These are phyloP conservation scores for Collariella sp. DNA, from an alignment of 495 filamentous ascomycete genomes.

Conservation along the genomic window DNA sequence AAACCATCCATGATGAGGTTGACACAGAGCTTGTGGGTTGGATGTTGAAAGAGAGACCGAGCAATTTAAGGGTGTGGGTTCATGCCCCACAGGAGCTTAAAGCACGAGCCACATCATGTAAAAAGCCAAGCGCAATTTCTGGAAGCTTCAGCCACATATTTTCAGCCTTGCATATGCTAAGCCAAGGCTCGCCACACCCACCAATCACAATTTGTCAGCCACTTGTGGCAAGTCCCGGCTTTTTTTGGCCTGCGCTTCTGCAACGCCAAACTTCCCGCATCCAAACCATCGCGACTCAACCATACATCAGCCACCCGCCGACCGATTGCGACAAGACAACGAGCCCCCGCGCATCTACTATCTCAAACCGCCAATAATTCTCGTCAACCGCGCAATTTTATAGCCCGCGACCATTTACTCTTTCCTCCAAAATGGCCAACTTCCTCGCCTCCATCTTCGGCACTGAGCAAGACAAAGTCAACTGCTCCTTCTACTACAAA, in stretches of 20 bases:
- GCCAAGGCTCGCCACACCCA: neutral
- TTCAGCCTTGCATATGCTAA: neutral
- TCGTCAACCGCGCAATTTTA: neutral
- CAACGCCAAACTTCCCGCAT: neutral
- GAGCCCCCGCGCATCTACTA: no score
- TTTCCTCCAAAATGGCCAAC: slow-evolving; percentile 57
- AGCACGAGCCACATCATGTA: no score
- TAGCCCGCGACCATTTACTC: neutral
- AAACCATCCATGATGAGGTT: no score
- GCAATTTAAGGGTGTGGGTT: no score
- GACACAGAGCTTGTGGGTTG: no score
- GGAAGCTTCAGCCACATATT: slow-evolving; percentile 18
- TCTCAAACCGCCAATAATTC: no score
- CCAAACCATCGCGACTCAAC: neutral
- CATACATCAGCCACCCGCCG: neutral
- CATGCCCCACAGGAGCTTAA: no score
- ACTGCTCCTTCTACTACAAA: slow-evolving; percentile 42
- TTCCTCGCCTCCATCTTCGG: slow-evolving; percentile 99
- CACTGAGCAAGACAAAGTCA: slow-evolving; percentile 92
- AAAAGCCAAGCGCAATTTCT: neutral
- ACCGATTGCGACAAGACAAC: no score
- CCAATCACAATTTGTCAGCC: slow-evolving; percentile 8
- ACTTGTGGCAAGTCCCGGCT: neutral
- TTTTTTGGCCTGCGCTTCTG: neutral
- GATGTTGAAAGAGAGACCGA: no score